Conservation (phyloP, 768 basidiomycete species). For the Boletus rufocinnamomeus region DNA sequence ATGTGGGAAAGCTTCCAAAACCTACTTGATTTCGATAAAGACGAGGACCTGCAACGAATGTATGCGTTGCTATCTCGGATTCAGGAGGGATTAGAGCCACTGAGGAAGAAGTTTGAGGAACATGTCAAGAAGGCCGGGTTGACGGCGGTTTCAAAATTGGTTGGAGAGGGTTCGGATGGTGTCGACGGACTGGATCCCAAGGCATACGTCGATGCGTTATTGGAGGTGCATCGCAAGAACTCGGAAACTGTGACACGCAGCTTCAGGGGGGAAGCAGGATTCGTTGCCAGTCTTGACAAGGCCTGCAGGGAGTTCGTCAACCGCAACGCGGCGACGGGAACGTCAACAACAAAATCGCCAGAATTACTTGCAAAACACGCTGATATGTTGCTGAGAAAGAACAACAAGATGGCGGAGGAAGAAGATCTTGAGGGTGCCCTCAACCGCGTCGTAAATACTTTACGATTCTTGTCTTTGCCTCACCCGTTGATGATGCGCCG, state of each 20-base stretch:
- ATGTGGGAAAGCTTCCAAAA: constrained; percentile 95
- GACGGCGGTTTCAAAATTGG: constrained; percentile 73
- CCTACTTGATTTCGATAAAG: constrained; percentile 89
- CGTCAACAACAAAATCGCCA: constrained; percentile 83
- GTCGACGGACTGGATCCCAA: constrained; percentile 82
- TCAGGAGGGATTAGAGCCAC: constrained; percentile 84
- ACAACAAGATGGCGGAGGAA: constrained; percentile 93
- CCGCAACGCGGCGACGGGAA: constrained; percentile 84
- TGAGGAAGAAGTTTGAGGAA: constrained; percentile 90
- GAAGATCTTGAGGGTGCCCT: constrained; percentile 87
- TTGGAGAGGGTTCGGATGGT: constrained; percentile 52
- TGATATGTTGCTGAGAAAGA: constrained; percentile 87
- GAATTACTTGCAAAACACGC: constrained; percentile 92
- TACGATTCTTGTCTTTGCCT: background rate
- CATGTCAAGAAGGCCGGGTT: constrained; percentile 93
- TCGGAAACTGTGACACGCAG: constrained; percentile 83
- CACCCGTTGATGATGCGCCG: constrained; percentile 8
- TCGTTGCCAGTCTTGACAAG: constrained; percentile 91
- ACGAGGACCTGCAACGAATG: constrained; percentile 94
- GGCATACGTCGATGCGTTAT: constrained; percentile 88
- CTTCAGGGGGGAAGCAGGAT: constrained; percentile 91
- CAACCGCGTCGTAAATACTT: constrained; percentile 75
- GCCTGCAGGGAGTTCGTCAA: constrained; percentile 97
- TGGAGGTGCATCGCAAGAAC: constrained; percentile 92
- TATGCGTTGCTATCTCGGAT: constrained; percentile 91